Conservation (phyloP, 1,284 basidiomycete genomes). For the Cryptococcus hybrid region DNA sequence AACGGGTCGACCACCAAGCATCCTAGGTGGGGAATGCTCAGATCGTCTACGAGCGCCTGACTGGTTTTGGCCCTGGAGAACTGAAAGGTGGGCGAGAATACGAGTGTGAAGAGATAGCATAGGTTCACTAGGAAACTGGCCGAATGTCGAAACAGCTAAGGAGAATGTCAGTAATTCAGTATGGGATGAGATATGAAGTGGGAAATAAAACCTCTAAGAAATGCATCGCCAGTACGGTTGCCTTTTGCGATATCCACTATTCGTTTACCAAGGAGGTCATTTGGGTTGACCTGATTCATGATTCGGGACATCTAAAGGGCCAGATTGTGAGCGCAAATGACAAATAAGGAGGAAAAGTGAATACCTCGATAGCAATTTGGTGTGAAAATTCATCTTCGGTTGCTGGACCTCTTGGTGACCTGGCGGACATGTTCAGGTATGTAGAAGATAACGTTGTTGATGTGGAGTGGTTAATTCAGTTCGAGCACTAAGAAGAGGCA, state of each 20-base stretch:
- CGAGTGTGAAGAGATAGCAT: conserved; percentile 60
- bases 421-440: not conserved
- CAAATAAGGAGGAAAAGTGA: conserved; percentile 3
- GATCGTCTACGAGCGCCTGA: conserved; percentile 18
- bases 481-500: no score
- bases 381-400: conserved; percentile 62
- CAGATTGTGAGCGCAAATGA: not conserved
- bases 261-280: conserved; percentile 72
- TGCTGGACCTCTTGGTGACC: not conserved
- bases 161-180: not conserved
- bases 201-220: conserved; percentile 57
- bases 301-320: conserved; percentile 65
- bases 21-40: conserved; percentile 29
- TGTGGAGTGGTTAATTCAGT: no score
- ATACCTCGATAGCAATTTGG: conserved; percentile 63
- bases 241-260: conserved; percentile 76
- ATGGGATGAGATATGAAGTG: not conserved
- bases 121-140: conserved; percentile 72
- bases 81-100: conserved; percentile 63
- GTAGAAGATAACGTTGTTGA: no score
- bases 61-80: conserved; percentile 36
- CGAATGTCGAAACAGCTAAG: conserved; percentile 74
- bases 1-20: conserved; percentile 17
- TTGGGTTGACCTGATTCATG: conserved; percentile 75
- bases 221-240: conserved; percentile 61